These are phyloP conservation scores for Pichia cabralensis DNA, from an alignment of 805 yeast genomes.

Conservation along the genomic window DNA sequence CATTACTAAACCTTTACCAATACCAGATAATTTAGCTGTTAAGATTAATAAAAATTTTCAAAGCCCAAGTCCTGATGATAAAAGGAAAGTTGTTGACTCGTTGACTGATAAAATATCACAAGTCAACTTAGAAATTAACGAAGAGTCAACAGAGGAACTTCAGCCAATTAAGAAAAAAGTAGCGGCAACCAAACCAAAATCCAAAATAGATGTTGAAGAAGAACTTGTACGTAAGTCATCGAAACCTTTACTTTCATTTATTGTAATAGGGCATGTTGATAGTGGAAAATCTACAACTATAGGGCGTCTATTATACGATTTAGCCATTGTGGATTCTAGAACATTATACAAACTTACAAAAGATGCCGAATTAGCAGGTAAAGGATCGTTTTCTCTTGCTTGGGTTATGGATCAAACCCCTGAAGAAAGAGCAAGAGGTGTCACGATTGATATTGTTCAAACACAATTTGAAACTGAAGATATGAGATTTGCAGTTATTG, in stretches of 20 bases:
- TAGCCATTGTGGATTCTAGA: conserved; percentile 55
- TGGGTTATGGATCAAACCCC: conserved; percentile 79
- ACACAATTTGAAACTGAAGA: conserved; percentile 49
- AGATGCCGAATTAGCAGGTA: conserved; percentile 60
- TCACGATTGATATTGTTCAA: conserved; percentile 69
- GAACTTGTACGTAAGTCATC: conserved; percentile 27
- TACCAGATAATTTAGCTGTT: conserved; percentile 23
- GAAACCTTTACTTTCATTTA: conserved; percentile 59
- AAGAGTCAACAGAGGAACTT: conserved; percentile 2
- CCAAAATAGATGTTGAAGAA: conserved; percentile 32
- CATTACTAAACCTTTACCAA: no score
- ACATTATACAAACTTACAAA: conserved; percentile 51
- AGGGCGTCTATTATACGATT: conserved; percentile 62
- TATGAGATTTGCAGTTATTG: conserved; percentile 58
- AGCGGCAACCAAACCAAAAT: conserved; percentile 31
- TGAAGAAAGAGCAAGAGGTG: conserved; percentile 70
- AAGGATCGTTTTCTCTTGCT: conserved; percentile 72
- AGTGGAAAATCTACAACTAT: conserved; percentile 77
- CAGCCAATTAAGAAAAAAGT: conserved; percentile 4
- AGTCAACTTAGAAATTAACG: conserved; percentile 8
- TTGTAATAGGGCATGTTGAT: conserved; percentile 80
- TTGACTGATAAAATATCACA: conserved; percentile 18
- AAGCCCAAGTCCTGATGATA: conserved; percentile 78
- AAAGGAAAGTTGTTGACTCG: conserved; percentile 16
- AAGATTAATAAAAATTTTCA: conserved; percentile 45